Evolutionary conservation across 352 stramenopile genomes (phyloP).

Genomic region (Phytophthora megakarya): DNA sequence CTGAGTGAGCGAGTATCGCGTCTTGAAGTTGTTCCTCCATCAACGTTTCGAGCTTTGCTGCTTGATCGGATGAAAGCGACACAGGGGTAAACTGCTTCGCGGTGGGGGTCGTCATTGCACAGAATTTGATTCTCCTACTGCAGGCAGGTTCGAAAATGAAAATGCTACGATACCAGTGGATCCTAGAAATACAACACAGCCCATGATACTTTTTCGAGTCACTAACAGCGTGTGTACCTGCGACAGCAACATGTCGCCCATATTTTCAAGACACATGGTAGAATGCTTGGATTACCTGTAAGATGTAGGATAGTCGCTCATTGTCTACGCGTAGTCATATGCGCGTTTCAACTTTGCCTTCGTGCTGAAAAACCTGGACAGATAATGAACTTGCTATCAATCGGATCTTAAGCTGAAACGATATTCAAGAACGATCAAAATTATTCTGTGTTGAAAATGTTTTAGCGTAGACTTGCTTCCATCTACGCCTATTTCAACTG

Average conservation of each 20-base stretch:
- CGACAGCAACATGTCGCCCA: conserved; percentile 13
- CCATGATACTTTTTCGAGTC: neutral
- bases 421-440: too few relatives aligned
- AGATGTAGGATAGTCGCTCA: neutral
- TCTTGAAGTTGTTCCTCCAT: conserved; percentile 45
- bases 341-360: too few relatives aligned
- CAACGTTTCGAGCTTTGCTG: conserved; percentile 33
- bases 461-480: too few relatives aligned
- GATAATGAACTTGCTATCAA: too few relatives aligned
- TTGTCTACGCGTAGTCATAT: too few relatives aligned
- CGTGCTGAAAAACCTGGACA: too few relatives aligned
- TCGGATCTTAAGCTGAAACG: too few relatives aligned
- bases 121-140: neutral
- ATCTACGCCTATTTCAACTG: conserved; percentile 3
- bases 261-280: conserved; percentile 21
- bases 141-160: conserved; percentile 19
- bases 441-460: too few relatives aligned
- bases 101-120: conserved; percentile 14
- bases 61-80: conserved; percentile 29
- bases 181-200: neutral
- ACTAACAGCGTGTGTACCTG: conserved; percentile 7
- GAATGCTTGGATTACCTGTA: neutral
- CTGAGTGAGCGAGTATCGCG: conserved; percentile 33
- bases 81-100: conserved; percentile 27
- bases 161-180: neutral